Percentiles rank a stretch among this genome's conserved stretches.
phyloP scores from a whole-genome alignment of 257 asterid species.

The Anisodus acutangulus region DNA sequence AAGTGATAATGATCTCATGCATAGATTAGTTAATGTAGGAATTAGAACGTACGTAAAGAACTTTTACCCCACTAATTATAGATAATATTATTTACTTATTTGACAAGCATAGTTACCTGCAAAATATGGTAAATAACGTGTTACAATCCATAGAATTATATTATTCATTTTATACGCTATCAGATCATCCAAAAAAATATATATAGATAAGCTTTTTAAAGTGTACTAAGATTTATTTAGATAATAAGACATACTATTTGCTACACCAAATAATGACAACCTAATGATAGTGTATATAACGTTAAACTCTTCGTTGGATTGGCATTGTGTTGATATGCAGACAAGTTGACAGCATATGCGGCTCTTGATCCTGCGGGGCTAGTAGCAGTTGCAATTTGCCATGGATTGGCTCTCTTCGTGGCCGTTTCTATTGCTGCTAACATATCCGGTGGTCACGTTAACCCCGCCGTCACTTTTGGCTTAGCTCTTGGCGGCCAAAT shows the following conservation, averaged over 20 bases:
- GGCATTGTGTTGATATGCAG: conserved; percentile 33
- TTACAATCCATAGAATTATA: neutral
- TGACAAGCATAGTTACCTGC: neutral
- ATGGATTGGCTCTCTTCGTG: conserved; percentile 68
- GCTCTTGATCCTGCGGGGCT: conserved; percentile 61
- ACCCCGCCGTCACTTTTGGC: conserved; percentile 79
- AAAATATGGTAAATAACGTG: neutral
- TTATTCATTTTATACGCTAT: too few species aligned
- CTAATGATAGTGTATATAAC: too few species aligned
- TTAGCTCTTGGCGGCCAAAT: conserved; percentile 76
- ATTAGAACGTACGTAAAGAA: too few species aligned
- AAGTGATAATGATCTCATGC: neutral
- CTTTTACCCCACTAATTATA: too few species aligned
- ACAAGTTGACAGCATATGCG: conserved; percentile 58
- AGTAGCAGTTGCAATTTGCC: conserved; percentile 66
- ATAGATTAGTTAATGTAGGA: too few species aligned
- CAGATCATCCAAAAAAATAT: too few species aligned
- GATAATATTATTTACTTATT: too few species aligned
- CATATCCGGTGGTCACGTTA: conserved; percentile 80
- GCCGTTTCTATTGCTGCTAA: conserved; percentile 69
- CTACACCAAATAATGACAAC: too few species aligned
- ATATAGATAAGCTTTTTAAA: too few species aligned
- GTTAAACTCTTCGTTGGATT: too few species aligned
- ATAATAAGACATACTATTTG: too few species aligned
- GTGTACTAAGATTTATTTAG: too few species aligned